phyloP scores from a whole-genome alignment of 192 early-diverging fungal species.

The Backusella australiensis region DNA sequence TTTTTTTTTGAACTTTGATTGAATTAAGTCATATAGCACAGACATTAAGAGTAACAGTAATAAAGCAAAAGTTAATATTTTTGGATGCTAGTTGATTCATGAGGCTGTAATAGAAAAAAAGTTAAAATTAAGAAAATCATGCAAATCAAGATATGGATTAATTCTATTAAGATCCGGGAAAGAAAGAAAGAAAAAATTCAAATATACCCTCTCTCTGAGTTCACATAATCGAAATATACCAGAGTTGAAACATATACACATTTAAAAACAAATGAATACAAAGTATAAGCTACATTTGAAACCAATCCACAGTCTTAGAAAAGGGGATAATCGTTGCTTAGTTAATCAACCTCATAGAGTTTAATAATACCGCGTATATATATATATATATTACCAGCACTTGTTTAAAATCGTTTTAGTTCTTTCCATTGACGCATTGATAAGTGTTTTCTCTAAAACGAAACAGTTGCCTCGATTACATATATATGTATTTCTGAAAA shows the following conservation, averaged over 20 bases:
- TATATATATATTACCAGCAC: not conserved
- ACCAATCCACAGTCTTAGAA: not conserved
- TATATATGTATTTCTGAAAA: not conserved
- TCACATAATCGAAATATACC: not conserved
- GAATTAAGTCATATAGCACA: too few species aligned
- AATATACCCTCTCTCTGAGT: not conserved
- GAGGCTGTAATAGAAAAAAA: not conserved
- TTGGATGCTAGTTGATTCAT: not conserved
- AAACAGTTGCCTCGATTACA: not conserved
- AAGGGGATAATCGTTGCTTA: not conserved
- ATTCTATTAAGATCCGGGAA: not conserved
- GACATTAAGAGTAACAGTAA: not conserved
- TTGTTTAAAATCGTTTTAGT: not conserved
- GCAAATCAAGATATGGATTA: not conserved
- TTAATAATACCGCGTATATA: not conserved
- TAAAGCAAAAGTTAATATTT: not conserved
- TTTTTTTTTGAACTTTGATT: too few species aligned
- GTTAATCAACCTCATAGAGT: not conserved
- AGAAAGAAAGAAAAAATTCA: not conserved
- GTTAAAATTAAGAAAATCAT: not conserved
- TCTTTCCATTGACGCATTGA: not conserved
- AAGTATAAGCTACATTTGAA: not conserved
- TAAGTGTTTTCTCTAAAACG: not conserved
- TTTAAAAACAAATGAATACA: not conserved
- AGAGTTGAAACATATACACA: not conserved